Percentiles rank a stretch among this genome's conserved stretches.
Evolutionary conservation across 371 early-diverging fungal genomes (phyloP).

Genomic region (Fennellomyces sp.): DNA sequence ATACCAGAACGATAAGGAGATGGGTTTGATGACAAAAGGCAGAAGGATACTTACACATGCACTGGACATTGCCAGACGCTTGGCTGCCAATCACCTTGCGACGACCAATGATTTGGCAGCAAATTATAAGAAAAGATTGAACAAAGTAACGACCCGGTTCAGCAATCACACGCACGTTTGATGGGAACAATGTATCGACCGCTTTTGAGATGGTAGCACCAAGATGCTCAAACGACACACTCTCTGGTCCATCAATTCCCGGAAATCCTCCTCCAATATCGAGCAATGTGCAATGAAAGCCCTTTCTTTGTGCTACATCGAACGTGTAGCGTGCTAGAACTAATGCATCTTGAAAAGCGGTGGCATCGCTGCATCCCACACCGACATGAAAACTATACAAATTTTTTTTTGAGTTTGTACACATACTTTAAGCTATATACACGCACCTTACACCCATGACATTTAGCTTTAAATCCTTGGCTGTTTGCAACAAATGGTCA

Average conservation of each 20-base stretch:
- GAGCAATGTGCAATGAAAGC: constrained; percentile 79
- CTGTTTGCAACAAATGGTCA: constrained; percentile 68
- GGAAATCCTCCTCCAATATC: constrained; percentile 96
- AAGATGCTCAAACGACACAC: constrained; percentile 82
- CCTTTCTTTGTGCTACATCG: constrained; percentile 77
- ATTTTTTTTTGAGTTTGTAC: neutral
- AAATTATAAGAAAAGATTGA: constrained; percentile 90
- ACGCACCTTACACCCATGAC: constrained; percentile 82
- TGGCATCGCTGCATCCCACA: constrained; percentile 88
- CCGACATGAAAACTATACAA: constrained; percentile 91
- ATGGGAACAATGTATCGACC: constrained; percentile 76
- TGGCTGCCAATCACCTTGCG: too few species aligned
- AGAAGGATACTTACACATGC: constrained; percentile 74
- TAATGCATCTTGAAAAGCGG: constrained; percentile 91
- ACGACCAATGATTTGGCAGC: constrained; percentile 89
- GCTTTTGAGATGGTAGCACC: too few species aligned
- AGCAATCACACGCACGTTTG: constrained; percentile 87
- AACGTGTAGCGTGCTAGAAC: constrained; percentile 83
- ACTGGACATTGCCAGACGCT: too few species aligned
- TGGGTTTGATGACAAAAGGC: neutral
- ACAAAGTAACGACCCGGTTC: constrained; percentile 98
- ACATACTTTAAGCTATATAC: neutral
- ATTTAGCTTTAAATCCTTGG: constrained; percentile 77
- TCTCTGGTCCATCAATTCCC: constrained; percentile 76
- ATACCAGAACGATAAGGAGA: too few species aligned